Base-by-base conservation (phyloP, 108 stramenopile genomes). In the Aurantiochytrium sp. region DNA sequence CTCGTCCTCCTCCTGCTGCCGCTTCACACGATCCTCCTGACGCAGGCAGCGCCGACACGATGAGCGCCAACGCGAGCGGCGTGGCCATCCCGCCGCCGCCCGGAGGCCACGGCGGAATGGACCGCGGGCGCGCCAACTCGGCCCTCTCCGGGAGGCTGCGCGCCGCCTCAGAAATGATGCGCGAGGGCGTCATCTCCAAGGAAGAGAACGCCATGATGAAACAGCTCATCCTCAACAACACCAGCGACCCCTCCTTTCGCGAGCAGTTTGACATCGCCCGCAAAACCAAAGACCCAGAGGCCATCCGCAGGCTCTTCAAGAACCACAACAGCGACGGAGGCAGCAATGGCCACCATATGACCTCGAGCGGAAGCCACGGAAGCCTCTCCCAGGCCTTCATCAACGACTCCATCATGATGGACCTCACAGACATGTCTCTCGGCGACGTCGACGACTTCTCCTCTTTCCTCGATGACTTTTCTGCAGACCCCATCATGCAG, bases 141-240 rank as follows among this genome's bases (percentile, higher is more conserved):
- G 76, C 49, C 10, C 51, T 53, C 49, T 12, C 18, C 25, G 64
- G 64, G 25, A 21, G 76, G n/a, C 76, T 83, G n/a, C 76, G 76
- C 45, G 76, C 76, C 25, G 76, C 76, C n/a, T 83, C 76, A 12
- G 76, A 83, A 35, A 83, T 83, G 76, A 43, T n/a, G 76, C 76
- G 76, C 49, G 25, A 83, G 10, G 76, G 76, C 51, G 51, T 83
- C 49, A 83, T 83, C 45, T 83, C 76, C 51, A 53, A 83, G 76
- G 76, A 83, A 23, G 76, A 83, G 76, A 83, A 83, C 18, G 76
- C 76, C 76, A 12, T 53, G 10, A 83, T 83, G 45, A 83, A 83
- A 35, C n/a, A 47, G 19, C 51, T 83, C 45, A 83, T 83, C 51
- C n/a, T 83, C 19, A 47, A 83, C 45, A 69, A 69, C 42, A 69